Base-by-base conservation (phyloP, 2,329 filamentous ascomycete species). In the Fusarium tupiense region DNA sequence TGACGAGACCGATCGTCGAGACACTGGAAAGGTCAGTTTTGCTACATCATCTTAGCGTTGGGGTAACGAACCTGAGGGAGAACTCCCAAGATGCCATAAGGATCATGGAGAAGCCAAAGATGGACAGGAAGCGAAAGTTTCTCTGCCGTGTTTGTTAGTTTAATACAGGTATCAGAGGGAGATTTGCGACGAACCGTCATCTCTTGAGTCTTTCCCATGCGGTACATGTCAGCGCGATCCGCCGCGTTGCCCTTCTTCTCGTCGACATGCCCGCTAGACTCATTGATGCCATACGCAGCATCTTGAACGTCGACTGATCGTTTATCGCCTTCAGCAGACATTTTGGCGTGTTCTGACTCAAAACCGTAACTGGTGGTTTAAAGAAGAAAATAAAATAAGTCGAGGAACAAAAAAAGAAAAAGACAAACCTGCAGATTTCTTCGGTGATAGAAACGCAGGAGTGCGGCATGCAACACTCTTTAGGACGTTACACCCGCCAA, bases 91-190 rank as follows among this genome's bases (percentile, higher is more conserved):
- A 87, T 2, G 85, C 85, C 49, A 85, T 85, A 5, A 86, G 76
- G 52, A 86, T 85, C 64, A 84, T 84, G 3, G 84, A 83, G 64
- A 87, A 88, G 24, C 85, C 85, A 59, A 87, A 83, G 37, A 86
- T 87, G 13, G 84, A 84, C 31, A 85, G 53, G 64, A 85, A 85
- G 6, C 83, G 81, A 74, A 87, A 87, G 75, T 84, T 86, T 62
- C 85, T 80, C 80, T 84, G 22, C 4, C 26, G 4, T 17, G 0
- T 19, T 8, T 10, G 43, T 72, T 20, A 59, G 52, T 20, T 1
- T 58, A 7, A 31, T 24, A 44, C 46, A 3, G 20, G 17, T 13
- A 26, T 16, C 2, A 1, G 1, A 2, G 12, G 1, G 2, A 26
- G 5, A 2, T 13, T 5, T 11, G 17, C 12, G 8, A 76, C 76